Conservation (phyloP, 2,329 filamentous ascomycete species). For the Penicillium sp. region DNA sequence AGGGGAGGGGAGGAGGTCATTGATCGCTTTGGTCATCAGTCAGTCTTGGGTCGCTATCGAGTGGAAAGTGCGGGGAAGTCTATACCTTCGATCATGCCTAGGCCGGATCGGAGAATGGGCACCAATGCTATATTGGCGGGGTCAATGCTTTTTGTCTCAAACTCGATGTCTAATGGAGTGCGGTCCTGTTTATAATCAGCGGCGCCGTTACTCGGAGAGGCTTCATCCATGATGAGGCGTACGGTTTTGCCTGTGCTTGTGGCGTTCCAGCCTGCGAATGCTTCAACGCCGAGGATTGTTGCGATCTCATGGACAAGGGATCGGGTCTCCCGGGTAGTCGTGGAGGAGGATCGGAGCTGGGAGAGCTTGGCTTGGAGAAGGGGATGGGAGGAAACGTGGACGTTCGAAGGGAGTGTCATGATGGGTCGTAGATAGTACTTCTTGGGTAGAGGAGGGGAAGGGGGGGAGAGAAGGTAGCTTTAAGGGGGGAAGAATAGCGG, state of each 20-base stretch:
- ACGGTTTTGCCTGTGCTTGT: constrained; percentile 66
- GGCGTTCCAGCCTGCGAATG: constrained; percentile 68
- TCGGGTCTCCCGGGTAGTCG: constrained; percentile 77
- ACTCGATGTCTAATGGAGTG: constrained; percentile 79
- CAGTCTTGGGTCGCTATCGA: no score
- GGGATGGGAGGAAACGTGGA: constrained; percentile 82
- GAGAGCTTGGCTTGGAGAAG: constrained; percentile 88
- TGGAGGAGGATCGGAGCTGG: constrained; percentile 76
- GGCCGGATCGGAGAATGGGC: constrained; percentile 88
- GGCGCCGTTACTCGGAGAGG: background rate
- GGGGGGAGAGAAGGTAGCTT: background rate
- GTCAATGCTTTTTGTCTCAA: constrained; percentile 67
- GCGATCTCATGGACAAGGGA: constrained; percentile 84
- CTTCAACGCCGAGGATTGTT: constrained; percentile 80
- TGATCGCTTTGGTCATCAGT: constrained; percentile 59
- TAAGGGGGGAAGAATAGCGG: constrained; percentile 5
- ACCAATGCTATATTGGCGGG: constrained; percentile 77
- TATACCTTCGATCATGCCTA: constrained; percentile 87
- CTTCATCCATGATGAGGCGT: constrained; percentile 33
- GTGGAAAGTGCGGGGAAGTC: background rate
- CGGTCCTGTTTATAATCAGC: constrained; percentile 60
- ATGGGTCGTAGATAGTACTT: constrained; percentile 6
- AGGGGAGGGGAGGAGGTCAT: constrained; percentile 77
- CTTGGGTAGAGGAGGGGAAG: background rate
- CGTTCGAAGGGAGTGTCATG: constrained; percentile 56